A percentile compares a stretch with the other conserved stretches of the same genome.
Evolutionary conservation across 805 yeast species (phyloP).

Genomic region (Candida coleopterorum): DNA sequence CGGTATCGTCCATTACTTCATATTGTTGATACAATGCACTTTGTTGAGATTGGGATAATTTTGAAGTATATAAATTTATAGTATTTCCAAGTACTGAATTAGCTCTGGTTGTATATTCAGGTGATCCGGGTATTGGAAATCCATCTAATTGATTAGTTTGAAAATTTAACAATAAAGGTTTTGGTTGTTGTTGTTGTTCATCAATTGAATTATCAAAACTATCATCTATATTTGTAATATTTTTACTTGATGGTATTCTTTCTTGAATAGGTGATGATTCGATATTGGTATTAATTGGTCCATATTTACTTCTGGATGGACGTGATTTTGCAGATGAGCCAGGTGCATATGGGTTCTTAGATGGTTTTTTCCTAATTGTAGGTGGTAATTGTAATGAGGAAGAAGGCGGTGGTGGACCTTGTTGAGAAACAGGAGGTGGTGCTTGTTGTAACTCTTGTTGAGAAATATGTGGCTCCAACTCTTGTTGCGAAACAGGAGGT

Average conservation of each 20-base stretch:
- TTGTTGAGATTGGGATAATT: slow-evolving; percentile 41
- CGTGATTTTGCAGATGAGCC: slow-evolving; percentile 13
- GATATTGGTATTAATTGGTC: slow-evolving; percentile 13
- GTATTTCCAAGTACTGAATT: slow-evolving; percentile 35
- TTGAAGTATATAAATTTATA: slow-evolving; percentile 26
- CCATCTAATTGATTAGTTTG: slow-evolving; percentile 19
- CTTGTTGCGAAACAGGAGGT: too few relatives aligned
- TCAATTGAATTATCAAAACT: slow-evolving; percentile 23
- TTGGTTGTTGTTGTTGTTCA: background rate
- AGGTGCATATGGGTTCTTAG: slow-evolving; percentile 36
- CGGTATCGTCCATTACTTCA: slow-evolving; percentile 43
- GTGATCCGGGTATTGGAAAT: slow-evolving; percentile 43
- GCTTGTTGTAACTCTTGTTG: too few relatives aligned
- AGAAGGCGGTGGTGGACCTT: slow-evolving; percentile 7
- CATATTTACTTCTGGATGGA: slow-evolving; percentile 21
- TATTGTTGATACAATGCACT: slow-evolving; percentile 41
- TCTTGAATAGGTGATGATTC: slow-evolving; percentile 1
- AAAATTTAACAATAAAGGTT: slow-evolving; percentile 6
- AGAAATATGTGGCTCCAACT: background rate
- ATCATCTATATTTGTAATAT: slow-evolving; percentile 23
- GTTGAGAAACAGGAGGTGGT: background rate
- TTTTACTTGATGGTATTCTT: slow-evolving; percentile 1
- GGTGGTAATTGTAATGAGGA: slow-evolving; percentile 13
- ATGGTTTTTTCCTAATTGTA: slow-evolving; percentile 1
- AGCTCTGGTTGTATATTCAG: slow-evolving; percentile 41